These are phyloP conservation scores for Saturnispora gosingensis DNA, from an alignment of 805 yeast genomes.

Conservation along the genomic window DNA sequence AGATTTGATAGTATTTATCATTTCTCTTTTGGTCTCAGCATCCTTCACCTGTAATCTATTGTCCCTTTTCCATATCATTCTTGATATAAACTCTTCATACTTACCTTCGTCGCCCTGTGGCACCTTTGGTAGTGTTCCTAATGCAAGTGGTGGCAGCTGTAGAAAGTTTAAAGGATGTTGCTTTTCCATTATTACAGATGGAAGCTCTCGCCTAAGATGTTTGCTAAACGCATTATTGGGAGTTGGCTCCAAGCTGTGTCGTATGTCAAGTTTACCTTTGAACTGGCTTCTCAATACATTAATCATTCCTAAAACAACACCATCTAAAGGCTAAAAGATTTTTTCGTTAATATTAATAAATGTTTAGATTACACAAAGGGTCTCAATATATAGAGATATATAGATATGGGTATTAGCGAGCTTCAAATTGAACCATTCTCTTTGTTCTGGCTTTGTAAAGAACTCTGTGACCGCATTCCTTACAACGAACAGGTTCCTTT, in stretches of 20 bases:
- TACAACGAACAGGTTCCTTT: constrained; percentile 95
- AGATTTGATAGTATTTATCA: not conserved
- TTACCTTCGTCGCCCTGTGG: not conserved
- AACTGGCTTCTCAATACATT: not conserved
- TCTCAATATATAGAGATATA: not conserved
- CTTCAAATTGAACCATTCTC: constrained; percentile 89
- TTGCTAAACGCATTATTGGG: not conserved
- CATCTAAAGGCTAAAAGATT: not conserved
- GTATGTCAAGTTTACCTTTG: not conserved
- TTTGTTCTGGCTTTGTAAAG: constrained; percentile 94
- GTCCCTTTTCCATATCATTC: not conserved
- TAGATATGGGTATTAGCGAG: constrained; percentile 37
- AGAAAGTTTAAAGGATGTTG: not conserved
- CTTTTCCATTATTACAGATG: not conserved
- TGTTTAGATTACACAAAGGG: not conserved
- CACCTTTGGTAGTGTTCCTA: not conserved
- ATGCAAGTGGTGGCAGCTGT: not conserved
- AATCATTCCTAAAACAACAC: not conserved
- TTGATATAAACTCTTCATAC: not conserved
- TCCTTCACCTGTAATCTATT: not conserved
- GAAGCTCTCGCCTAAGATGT: not conserved
- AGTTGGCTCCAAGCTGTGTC: not conserved
- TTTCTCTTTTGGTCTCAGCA: not conserved
- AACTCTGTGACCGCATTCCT: constrained; percentile 97
- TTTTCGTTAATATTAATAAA: not conserved